Evolutionary conservation across 331 rosid genomes (phyloP).

Genomic region (Cydonia oblonga): DNA sequence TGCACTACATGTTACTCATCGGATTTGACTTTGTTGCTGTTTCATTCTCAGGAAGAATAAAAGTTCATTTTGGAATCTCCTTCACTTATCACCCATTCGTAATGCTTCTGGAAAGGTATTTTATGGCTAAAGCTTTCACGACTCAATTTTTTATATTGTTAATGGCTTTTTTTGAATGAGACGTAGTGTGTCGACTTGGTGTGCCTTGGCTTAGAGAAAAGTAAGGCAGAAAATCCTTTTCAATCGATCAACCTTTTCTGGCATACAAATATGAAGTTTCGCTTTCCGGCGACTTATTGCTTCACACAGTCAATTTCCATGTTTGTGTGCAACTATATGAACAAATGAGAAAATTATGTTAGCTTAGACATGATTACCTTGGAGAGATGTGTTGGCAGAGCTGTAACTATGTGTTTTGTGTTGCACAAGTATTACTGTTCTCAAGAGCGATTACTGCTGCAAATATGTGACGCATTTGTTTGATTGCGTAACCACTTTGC

Average conservation of each 20-base stretch:
- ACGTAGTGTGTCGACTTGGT: background rate
- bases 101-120: constrained; percentile 89
- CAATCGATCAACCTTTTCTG: background rate
- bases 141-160: background rate
- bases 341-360: background rate
- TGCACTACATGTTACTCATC: constrained; percentile 17
- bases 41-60: constrained; percentile 61
- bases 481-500: too few species aligned
- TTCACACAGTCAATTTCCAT: background rate
- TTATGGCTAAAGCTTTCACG: background rate
- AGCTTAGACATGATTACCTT: background rate
- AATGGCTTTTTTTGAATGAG: background rate
- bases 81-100: constrained; percentile 81
- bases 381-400: background rate
- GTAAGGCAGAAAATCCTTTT: background rate
- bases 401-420: background rate
- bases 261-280: background rate
- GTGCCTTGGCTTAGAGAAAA: background rate
- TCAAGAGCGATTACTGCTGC: too few species aligned
- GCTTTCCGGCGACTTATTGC: background rate
- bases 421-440: background rate
- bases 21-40: constrained; percentile 13
- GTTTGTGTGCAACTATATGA: background rate
- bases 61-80: constrained; percentile 90
- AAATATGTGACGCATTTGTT: too few species aligned